Percentiles rank a stretch among this genome's conserved stretches.
Conservation (phyloP, 2,329 filamentous ascomycete genomes). For the Cercospora sp. region DNA sequence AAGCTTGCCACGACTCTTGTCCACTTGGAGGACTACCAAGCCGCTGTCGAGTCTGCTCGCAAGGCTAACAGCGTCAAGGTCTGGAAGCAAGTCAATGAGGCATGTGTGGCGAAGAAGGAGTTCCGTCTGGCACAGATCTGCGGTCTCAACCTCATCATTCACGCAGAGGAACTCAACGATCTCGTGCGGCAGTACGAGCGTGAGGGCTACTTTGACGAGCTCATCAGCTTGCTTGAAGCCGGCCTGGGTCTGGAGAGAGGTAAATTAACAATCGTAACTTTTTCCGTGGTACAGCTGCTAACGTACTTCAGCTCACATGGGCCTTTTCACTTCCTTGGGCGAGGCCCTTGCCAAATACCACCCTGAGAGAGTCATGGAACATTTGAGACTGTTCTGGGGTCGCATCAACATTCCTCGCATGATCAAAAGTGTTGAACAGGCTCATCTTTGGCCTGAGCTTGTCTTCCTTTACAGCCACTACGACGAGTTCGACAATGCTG, state of each 20-base stretch:
- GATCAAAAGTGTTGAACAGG: constrained; percentile 56
- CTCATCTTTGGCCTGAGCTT: constrained; percentile 71
- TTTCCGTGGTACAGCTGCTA: constrained; percentile 6
- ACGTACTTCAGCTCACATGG: constrained; percentile 72
- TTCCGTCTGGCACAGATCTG: constrained; percentile 99
- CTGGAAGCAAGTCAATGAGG: constrained; percentile 97
- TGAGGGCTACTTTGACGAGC: constrained; percentile 97
- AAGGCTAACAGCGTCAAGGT: constrained; percentile 99
- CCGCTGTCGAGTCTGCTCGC: constrained; percentile 92
- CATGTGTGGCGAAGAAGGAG: constrained; percentile 95
- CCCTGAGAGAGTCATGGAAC: constrained; percentile 95
- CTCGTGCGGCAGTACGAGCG: constrained; percentile 96
- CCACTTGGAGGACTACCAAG: constrained; percentile 96
- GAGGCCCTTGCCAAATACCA: constrained; percentile 93
- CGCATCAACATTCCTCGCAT: constrained; percentile 74
- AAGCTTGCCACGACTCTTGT: constrained; percentile 97
- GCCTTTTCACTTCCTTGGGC: constrained; percentile 91
- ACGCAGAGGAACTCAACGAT: constrained; percentile 90
- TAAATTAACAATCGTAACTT: constrained; percentile 5
- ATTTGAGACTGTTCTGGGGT: constrained; percentile 78
- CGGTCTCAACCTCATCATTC: constrained; percentile 94
- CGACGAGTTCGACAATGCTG: constrained; percentile 96
- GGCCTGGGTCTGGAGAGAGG: constrained; percentile 80
- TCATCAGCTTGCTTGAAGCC: constrained; percentile 90
- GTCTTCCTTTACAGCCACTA: constrained; percentile 99